Evolutionary conservation across 768 basidiomycete species (phyloP), one percentile per base, ranked within the genome.

Genomic region (Tubosaeta sp.): DNA sequence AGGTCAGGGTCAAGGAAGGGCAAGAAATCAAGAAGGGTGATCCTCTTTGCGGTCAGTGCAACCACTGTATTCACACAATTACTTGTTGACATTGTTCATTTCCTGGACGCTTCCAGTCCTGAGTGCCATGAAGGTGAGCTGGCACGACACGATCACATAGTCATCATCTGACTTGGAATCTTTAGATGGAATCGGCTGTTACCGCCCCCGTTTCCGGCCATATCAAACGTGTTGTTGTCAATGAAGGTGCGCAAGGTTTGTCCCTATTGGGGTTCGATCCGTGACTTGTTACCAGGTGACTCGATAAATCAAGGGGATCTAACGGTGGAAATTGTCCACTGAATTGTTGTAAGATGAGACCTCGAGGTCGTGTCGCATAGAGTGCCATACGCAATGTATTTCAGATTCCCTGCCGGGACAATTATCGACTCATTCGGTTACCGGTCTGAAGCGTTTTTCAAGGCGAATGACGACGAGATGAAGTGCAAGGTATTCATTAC

Each of bases 11-110:
- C 54, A 95, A 97, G 74, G 97, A 98, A 71, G 94, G 94, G 22
- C 88, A 95, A 53, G 92, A 95, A 66, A 94, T 99, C 71, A 95
- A 88, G 84, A 95, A 94, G 74, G 97, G 97, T 46, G 97, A 99
- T 74, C 94, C 95, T 52, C 75, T 97, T 58, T 89, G 89, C 71
- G 85, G 88, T 89, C 70, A 72, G 86, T 82, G 39, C 50, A 53
- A 51, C 34, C 49, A 51, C 45, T 42, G 19, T 41, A 3, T 48
- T 50, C n/a, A 17, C 47, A 66, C 50, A 59, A 67, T 56, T 64
- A 54, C 22, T 51, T 43, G 29, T 55, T 67, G 44, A 64, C 32
- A 44, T 45, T 37, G 7, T 27, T 53, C 27, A 16, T 50, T 32
- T 17, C 29, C 52, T 22, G 50, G 59, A 55, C 54, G 45, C 53